phyloP scores from a whole-genome alignment of 306 rosid genomes.

The Betula pendula region DNA sequence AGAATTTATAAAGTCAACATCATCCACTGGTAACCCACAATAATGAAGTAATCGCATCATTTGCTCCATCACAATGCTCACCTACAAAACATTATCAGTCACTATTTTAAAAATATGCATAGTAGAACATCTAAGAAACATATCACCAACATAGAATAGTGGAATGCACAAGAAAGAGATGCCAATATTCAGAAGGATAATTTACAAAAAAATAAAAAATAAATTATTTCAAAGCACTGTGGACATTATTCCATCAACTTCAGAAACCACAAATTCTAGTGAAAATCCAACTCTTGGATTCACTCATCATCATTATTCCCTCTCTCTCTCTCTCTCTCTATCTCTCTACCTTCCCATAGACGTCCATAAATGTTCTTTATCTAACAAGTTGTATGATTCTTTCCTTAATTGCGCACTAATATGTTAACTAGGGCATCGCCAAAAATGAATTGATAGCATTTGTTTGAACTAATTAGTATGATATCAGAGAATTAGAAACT shows the following conservation, averaged over 20 bases:
- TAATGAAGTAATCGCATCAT: slow-evolving; percentile 87
- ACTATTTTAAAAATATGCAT: background rate
- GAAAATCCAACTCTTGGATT: background rate
- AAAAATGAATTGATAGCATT: background rate
- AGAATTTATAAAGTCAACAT: slow-evolving; percentile 84
- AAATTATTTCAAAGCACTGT: background rate
- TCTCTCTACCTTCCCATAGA: background rate
- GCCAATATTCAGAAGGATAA: slow-evolving; percentile 5
- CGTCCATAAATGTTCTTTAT: background rate
- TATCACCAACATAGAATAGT: background rate
- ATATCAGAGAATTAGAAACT: background rate
- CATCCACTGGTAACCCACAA: slow-evolving; percentile 85
- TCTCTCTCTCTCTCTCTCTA: background rate
- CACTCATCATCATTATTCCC: background rate
- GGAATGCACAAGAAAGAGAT: slow-evolving; percentile 1
- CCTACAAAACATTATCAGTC: slow-evolving; percentile 51
- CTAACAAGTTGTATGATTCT: background rate
- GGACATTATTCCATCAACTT: background rate
- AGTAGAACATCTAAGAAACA: slow-evolving; percentile 4
- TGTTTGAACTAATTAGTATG: background rate
- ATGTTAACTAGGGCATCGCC: background rate
- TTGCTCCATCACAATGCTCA: slow-evolving; percentile 98
- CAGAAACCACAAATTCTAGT: slow-evolving; percentile 1
- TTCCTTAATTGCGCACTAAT: background rate
- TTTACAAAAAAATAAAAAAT: background rate